phyloP scores from a whole-genome alignment of 176 grass and related monocot species.

The Aegilops umbellulata region DNA sequence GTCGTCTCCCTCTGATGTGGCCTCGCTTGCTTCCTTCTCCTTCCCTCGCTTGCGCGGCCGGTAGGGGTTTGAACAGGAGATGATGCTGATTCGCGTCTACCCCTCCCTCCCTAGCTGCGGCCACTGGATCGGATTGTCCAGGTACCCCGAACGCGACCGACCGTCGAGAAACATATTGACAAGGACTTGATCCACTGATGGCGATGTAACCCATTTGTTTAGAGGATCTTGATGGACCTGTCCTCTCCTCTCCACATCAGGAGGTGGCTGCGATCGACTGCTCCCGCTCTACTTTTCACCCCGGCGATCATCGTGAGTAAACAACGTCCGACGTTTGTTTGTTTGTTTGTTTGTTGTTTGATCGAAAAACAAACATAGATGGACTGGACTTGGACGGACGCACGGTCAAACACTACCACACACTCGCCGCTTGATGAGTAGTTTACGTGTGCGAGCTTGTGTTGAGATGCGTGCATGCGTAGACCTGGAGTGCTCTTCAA shows the following conservation, averaged over 20 bases:
- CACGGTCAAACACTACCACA: neutral
- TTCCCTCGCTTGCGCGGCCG: too few relatives aligned
- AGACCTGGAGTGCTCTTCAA: neutral
- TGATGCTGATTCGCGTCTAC: neutral
- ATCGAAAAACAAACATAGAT: too few relatives aligned
- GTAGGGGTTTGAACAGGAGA: neutral
- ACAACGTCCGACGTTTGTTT: neutral
- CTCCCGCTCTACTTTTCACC: too few relatives aligned
- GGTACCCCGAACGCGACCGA: slow-evolving; percentile 8
- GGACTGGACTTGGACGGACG: neutral
- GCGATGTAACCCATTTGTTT: neutral
- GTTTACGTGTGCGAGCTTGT: neutral
- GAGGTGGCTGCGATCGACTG: too few relatives aligned
- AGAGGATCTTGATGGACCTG: neutral
- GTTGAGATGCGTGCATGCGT: slow-evolving; percentile 23
- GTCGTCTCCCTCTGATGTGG: too few relatives aligned
- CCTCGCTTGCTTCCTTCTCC: neutral
- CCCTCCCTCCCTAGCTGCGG: neutral
- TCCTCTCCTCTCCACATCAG: too few relatives aligned
- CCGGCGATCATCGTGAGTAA: neutral
- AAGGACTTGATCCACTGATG: neutral
- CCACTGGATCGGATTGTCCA: neutral
- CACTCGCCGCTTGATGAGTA: neutral
- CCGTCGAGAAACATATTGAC: neutral
- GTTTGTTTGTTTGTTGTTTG: too few relatives aligned